phyloP scores from a whole-genome alignment of 2,329 filamentous ascomycete genomes.

The Cryphonectria parasitica region DNA sequence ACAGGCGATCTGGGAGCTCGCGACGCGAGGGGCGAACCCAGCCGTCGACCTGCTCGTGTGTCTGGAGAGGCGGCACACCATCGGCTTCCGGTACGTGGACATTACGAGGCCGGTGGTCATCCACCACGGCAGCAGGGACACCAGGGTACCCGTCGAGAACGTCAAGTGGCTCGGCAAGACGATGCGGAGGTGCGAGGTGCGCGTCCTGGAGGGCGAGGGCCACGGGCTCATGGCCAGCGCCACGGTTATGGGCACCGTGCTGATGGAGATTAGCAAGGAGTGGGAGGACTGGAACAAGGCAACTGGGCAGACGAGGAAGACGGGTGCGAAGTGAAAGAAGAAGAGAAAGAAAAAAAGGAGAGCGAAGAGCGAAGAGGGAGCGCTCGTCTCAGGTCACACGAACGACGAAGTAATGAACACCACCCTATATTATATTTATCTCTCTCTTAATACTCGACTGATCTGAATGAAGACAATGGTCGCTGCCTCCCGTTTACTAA shows the following conservation, averaged over 20 bases:
- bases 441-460: neutral
- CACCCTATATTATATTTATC: neutral
- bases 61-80: constrained; percentile 84
- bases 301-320: constrained; percentile 39
- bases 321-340: constrained; percentile 14
- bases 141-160: constrained; percentile 91
- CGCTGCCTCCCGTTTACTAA: neutral
- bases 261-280: constrained; percentile 91
- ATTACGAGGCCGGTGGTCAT: constrained; percentile 91
- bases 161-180: constrained; percentile 92
- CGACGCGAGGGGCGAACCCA: constrained; percentile 89
- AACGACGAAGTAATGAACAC: neutral
- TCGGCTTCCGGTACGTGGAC: constrained; percentile 96
- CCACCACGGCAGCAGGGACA: constrained; percentile 90
- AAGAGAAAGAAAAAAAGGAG: neutral
- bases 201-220: constrained; percentile 87
- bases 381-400: neutral
- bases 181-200: constrained; percentile 91
- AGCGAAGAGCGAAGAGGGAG: neutral
- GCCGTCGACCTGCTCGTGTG: constrained; percentile 93
- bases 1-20: constrained; percentile 90
- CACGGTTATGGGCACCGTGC: constrained; percentile 87
- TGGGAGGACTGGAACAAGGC: constrained; percentile 86
- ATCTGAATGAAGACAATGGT: neutral
- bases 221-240: constrained; percentile 97